Evolutionary conservation across 2,329 filamentous ascomycete genomes (phyloP).

Genomic region (Hymenoscyphus infarciens): DNA sequence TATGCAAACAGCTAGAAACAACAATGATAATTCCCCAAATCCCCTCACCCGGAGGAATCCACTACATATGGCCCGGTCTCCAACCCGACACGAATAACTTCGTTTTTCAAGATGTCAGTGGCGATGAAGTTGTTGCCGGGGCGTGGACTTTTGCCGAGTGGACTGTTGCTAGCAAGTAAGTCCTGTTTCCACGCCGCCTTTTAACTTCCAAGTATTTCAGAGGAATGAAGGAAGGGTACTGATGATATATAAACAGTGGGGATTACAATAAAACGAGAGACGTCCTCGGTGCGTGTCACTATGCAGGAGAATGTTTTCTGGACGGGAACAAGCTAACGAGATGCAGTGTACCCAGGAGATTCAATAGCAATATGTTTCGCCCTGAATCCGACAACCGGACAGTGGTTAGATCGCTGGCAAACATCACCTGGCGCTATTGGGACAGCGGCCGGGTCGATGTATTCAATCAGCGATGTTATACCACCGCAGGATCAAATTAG

Average conservation of each 20-base stretch:
- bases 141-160: conserved; percentile 13
- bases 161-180: conserved; percentile 2
- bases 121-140: conserved; percentile 3
- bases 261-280: conserved; percentile 10
- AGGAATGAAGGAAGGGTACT: background rate
- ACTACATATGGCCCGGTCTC: conserved; percentile 13
- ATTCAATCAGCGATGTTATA: conserved; percentile 4
- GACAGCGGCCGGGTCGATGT: conserved; percentile 6
- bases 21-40: conserved; percentile 8
- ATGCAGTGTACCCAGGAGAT: conserved; percentile 8
- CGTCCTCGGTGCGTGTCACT: background rate
- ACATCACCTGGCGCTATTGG: conserved; percentile 1
- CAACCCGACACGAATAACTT: conserved; percentile 6
- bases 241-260: background rate
- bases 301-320: too few relatives aligned
- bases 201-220: background rate
- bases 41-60: conserved; percentile 5
- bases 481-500: background rate
- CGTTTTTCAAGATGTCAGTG: conserved; percentile 13
- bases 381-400: conserved; percentile 4
- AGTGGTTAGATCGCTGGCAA: conserved; percentile 6
- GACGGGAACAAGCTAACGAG: background rate
- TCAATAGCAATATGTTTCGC: conserved; percentile 11
- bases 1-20: background rate
- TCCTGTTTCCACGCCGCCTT: background rate